Percentiles rank a stretch among this genome's conserved stretches.
Evolutionary conservation across 139 green algal species (phyloP).

Genomic region (Micractinium sp.): DNA sequence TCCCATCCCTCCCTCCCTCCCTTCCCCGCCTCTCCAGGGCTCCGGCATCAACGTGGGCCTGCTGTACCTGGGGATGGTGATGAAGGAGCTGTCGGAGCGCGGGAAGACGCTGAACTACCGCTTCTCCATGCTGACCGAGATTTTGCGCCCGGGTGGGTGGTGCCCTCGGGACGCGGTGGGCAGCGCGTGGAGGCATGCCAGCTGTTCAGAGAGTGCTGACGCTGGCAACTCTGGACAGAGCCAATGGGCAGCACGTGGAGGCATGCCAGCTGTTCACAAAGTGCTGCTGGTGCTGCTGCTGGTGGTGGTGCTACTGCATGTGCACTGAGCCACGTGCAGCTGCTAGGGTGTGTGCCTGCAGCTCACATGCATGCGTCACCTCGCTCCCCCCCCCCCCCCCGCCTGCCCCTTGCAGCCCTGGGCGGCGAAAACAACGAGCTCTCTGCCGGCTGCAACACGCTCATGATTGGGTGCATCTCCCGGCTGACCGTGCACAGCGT

Average conservation of each 20-base stretch:
- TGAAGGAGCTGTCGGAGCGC: conserved; percentile 29
- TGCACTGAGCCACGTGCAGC: neutral
- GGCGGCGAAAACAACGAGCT: conserved; percentile 31
- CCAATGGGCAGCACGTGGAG: neutral
- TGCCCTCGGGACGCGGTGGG: neutral
- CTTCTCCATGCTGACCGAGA: conserved; percentile 24
- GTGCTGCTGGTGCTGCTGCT: neutral
- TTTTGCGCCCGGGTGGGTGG: conserved; percentile 21
- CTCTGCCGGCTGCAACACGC: conserved; percentile 36
- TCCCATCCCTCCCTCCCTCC: neutral
- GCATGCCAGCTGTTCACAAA: neutral
- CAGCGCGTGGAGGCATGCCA: neutral
- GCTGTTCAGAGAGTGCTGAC: too few species aligned
- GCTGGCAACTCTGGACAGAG: too few species aligned
- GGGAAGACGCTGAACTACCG: conserved; percentile 28
- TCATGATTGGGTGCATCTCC: conserved; percentile 40
- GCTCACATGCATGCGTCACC: neutral
- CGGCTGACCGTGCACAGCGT: neutral
- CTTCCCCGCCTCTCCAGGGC: neutral
- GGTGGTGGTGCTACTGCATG: neutral
- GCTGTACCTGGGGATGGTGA: conserved; percentile 27
- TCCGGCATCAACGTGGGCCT: conserved; percentile 45
- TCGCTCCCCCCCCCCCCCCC: neutral
- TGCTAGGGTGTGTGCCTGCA: too few species aligned
- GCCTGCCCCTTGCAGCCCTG: conserved; percentile 3